Evolutionary conservation across 2,329 filamentous ascomycete genomes (phyloP).

Genomic region (Arachnomyces sp.): DNA sequence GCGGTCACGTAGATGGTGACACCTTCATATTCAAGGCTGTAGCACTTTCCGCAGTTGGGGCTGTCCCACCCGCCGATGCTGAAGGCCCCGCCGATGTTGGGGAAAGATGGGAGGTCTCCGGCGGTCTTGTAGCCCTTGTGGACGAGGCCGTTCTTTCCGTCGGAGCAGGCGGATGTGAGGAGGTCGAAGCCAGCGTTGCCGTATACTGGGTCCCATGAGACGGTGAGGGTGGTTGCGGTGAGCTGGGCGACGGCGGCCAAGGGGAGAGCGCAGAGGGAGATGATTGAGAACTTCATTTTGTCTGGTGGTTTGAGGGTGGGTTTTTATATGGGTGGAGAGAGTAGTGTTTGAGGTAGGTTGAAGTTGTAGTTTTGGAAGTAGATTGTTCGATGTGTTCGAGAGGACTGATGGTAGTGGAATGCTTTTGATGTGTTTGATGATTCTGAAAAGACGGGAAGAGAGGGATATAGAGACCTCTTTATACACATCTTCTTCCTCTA

Average conservation of each 20-base stretch:
- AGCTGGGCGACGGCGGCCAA: slow-evolving; percentile 10
- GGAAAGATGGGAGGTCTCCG: slow-evolving; percentile 38
- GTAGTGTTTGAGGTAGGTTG: too few relatives aligned
- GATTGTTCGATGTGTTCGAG: too few relatives aligned
- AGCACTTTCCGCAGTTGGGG: slow-evolving; percentile 46
- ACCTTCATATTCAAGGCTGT: slow-evolving; percentile 39
- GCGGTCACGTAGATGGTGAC: slow-evolving; percentile 41
- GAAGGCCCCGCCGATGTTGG: slow-evolving; percentile 42
- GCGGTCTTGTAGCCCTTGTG: slow-evolving; percentile 31
- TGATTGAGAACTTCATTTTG: slow-evolving; percentile 15
- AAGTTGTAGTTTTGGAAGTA: too few relatives aligned
- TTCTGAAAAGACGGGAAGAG: too few relatives aligned
- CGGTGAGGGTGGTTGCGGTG: slow-evolving; percentile 27
- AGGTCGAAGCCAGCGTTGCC: slow-evolving; percentile 53
- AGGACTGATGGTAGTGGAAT: too few relatives aligned
- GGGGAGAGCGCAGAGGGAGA: slow-evolving; percentile 17
- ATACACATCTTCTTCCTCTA: too few relatives aligned
- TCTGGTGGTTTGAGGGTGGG: background rate
- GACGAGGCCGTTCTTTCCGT: slow-evolving; percentile 28
- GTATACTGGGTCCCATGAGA: slow-evolving; percentile 66
- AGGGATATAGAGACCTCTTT: too few relatives aligned
- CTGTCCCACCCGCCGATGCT: slow-evolving; percentile 41
- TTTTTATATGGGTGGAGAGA: background rate
- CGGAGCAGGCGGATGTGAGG: slow-evolving; percentile 39
- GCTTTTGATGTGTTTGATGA: too few relatives aligned